These are phyloP conservation scores for Paracorniculantispora psalliotae DNA, from an alignment of 2,329 filamentous ascomycete species.

Conservation along the genomic window DNA sequence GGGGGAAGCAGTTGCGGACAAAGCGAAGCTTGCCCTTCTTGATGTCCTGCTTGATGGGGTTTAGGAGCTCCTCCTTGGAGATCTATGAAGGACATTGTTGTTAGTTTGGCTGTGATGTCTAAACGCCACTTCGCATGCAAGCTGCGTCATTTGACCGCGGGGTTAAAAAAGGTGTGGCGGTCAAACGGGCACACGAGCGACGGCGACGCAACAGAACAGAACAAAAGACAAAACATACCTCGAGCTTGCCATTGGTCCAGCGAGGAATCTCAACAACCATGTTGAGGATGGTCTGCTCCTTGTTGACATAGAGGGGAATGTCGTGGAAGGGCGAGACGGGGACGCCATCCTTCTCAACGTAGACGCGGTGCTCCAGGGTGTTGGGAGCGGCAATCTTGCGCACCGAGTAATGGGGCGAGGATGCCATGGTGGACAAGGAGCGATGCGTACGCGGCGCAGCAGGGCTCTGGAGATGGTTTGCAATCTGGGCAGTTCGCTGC, in stretches of 20 bases:
- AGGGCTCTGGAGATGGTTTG: conserved; percentile 46
- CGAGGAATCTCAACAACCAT: conserved; percentile 99
- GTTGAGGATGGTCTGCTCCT: conserved; percentile 93
- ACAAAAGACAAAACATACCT: conserved; percentile 58
- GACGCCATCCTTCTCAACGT: conserved; percentile 94
- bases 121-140: not conserved
- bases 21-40: conserved; percentile 99
- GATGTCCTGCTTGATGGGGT: conserved; percentile 98
- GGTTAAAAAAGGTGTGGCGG: not conserved
- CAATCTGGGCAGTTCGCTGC: conserved; percentile 49
- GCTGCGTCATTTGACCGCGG: conserved; percentile 12
- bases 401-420: conserved; percentile 63
- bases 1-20: conserved; percentile 99
- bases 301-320: conserved; percentile 94
- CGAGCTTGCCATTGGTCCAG: conserved; percentile 99
- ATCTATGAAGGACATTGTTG: conserved; percentile 53
- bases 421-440: conserved; percentile 44
- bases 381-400: conserved; percentile 87
- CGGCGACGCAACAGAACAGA: not conserved
- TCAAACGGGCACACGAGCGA: conserved; percentile 5
- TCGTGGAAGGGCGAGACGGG: conserved; percentile 97
- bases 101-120: not conserved
- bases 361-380: conserved; percentile 96
- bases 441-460: conserved; percentile 22
- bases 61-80: conserved; percentile 96